phyloP scores from a whole-genome alignment of 345 rosid species.

The Euphorbia tirucalli region DNA sequence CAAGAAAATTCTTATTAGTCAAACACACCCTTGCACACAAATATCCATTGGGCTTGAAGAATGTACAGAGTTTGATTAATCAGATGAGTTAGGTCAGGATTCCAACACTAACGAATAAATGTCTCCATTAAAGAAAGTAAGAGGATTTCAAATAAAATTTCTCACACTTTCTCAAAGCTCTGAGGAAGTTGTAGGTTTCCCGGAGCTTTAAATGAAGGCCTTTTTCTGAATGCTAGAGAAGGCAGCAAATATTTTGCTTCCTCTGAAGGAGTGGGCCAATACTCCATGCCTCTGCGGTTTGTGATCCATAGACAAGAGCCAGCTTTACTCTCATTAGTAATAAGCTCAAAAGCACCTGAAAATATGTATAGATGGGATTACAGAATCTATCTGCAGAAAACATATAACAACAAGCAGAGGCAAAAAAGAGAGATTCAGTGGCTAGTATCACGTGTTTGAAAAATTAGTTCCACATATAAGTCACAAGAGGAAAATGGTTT shows the following conservation, averaged over 20 bases:
- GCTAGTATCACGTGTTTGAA: not conserved
- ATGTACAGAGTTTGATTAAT: no score
- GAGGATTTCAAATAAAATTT: not conserved
- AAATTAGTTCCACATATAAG: not conserved
- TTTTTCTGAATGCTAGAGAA: slow-evolving; percentile 43
- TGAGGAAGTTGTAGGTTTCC: slow-evolving; percentile 59
- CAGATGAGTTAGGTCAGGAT: no score
- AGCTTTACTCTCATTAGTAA: slow-evolving; percentile 70
- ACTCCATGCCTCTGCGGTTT: slow-evolving; percentile 81
- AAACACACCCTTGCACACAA: no score
- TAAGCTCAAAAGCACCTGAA: slow-evolving; percentile 89
- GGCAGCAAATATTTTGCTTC: slow-evolving; percentile 57
- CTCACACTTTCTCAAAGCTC: slow-evolving; percentile 85
- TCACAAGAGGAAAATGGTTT: not conserved
- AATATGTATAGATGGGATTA: slow-evolving; percentile 6
- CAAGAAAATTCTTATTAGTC: no score
- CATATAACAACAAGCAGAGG: not conserved
- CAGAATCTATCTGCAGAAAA: not conserved
- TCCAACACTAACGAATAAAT: not conserved
- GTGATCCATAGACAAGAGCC: slow-evolving; percentile 93
- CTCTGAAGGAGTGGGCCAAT: slow-evolving; percentile 83
- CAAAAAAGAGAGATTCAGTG: not conserved
- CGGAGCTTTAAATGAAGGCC: slow-evolving; percentile 33
- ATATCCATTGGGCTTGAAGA: no score
- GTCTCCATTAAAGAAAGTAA: not conserved